Evolutionary conservation across 78 protist species (phyloP), one percentile per base, ranked within the genome.

Genomic region (Polysphondylium violaceum): DNA sequence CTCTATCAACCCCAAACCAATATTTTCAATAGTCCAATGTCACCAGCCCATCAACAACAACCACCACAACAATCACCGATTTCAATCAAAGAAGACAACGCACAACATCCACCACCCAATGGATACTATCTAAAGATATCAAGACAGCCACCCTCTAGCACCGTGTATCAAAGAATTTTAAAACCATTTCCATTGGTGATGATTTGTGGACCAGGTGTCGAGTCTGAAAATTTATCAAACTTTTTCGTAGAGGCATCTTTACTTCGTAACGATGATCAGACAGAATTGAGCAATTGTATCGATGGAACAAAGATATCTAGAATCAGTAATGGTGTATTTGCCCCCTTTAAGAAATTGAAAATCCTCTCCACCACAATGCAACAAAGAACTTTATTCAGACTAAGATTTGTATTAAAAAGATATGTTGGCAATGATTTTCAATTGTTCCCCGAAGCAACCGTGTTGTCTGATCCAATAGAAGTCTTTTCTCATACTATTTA

Each of bases 131-230:
- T 93, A 58, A 68, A 85, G 67, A 93, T 93, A 40, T 87, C 96
- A 51, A 47, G 93, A 51, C 96, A 93, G 55, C 96, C 96, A n/a
- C 96, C 96, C 33, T 17, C 69, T 43, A 58, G 31, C 2, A 93
- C 96, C 1, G 96, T 93, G n/a, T 93, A 93, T 47, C 96, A 93
- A 58, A 73, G 96, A 67, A 93, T 93, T 56, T 44, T 93, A 68
- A 86, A 87, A 55, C 96, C 96, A 55, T 93, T 93, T 64, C 96
- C 96, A n/a, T 78, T 88, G 2, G 89, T 93, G 11, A 93, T 93
- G 93, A 23, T 93, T 16, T 67, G 90, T 44, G 96, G 96, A 19
- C 81, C 86, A 11, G 76, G 74, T 51, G 90, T 63, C 0, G 77
- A 43, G 12, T 38, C 21, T n/a, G 75, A 67, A 25, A 69, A 68